phyloP scores from a whole-genome alignment of 2,329 filamentous ascomycete species.

The Xylaria polymorpha region DNA sequence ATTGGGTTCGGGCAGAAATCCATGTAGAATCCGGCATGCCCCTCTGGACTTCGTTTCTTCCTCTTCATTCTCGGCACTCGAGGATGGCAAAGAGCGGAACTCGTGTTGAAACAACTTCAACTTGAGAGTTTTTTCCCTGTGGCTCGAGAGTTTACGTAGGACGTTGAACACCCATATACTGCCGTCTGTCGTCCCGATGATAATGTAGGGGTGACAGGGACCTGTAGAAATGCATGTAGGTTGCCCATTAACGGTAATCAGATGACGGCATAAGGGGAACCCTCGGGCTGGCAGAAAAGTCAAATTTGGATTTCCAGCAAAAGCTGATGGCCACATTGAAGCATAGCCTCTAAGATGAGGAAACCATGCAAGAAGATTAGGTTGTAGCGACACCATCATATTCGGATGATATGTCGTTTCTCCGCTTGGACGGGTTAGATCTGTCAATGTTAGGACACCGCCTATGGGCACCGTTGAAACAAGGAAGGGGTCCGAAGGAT shows the following conservation, averaged over 20 bases:
- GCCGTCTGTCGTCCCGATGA: conserved; percentile 66
- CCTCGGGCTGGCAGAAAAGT: conserved; percentile 65
- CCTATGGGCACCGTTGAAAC: conserved; percentile 67
- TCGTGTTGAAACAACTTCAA: conserved; percentile 66
- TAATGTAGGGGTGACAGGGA: conserved; percentile 63
- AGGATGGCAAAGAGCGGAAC: conserved; percentile 53
- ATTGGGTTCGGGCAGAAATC: conserved; percentile 64
- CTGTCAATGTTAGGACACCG: conserved; percentile 64
- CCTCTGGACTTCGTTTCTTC: conserved; percentile 53
- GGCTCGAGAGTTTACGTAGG: conserved; percentile 57
- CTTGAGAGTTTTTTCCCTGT: conserved; percentile 56
- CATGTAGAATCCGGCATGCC: conserved; percentile 62
- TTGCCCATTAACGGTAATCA: conserved; percentile 63
- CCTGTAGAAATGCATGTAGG: conserved; percentile 64
- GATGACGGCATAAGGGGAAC: conserved; percentile 64
- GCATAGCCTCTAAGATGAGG: conserved; percentile 68
- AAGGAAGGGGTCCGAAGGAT: conserved; percentile 66
- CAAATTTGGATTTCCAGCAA: conserved; percentile 63
- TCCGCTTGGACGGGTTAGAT: conserved; percentile 63
- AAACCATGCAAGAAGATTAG: conserved; percentile 65
- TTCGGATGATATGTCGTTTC: conserved; percentile 66
- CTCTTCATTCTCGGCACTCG: conserved; percentile 12
- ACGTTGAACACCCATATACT: conserved; percentile 63
- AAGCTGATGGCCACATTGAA: conserved; percentile 63
- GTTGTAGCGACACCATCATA: conserved; percentile 63